phyloP scores from a whole-genome alignment of 1,284 basidiomycete genomes.

The Puccinia brachypodii region DNA sequence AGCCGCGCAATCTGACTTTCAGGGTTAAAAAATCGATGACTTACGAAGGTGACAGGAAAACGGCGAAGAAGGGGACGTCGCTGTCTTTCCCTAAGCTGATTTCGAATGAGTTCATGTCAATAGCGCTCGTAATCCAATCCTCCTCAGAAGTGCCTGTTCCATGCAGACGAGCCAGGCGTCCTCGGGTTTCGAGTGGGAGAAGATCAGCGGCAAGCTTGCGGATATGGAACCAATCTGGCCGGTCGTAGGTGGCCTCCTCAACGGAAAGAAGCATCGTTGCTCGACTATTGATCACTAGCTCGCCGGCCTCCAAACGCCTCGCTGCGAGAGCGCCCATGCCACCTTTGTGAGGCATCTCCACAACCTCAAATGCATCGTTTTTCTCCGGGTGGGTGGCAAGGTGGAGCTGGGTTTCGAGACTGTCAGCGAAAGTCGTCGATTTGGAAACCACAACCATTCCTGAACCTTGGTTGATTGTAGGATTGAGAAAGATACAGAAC shows the following conservation, averaged over 20 bases:
- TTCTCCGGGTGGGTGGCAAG: neutral
- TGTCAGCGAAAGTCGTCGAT: neutral
- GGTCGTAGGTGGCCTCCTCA: neutral
- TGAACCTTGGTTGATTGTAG: slow-evolving; percentile 16
- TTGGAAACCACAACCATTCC: slow-evolving; percentile 18
- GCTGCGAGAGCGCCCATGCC: slow-evolving; percentile 26
- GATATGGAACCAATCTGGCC: neutral
- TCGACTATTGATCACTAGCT: slow-evolving; percentile 19
- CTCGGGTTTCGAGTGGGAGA: slow-evolving; percentile 24
- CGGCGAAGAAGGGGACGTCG: slow-evolving; percentile 14
- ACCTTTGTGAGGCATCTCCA: slow-evolving; percentile 34
- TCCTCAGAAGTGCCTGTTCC: slow-evolving; percentile 15
- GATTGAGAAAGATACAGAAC: slow-evolving; percentile 28
- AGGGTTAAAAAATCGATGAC: neutral
- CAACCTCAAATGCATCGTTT: slow-evolving; percentile 20
- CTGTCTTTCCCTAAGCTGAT: neutral
- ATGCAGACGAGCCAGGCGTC: neutral
- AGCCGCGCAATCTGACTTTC: too few species aligned
- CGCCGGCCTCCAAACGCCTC: slow-evolving; percentile 1
- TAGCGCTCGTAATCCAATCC: slow-evolving; percentile 19
- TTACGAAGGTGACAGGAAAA: slow-evolving; percentile 22
- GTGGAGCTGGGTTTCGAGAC: neutral
- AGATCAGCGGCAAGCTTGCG: slow-evolving; percentile 30
- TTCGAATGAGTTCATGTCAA: slow-evolving; percentile 34
- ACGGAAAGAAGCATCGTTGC: slow-evolving; percentile 17